Evolutionary conservation across 306 rosid species (phyloP).

Genomic region (Acacia crassicarpa): DNA sequence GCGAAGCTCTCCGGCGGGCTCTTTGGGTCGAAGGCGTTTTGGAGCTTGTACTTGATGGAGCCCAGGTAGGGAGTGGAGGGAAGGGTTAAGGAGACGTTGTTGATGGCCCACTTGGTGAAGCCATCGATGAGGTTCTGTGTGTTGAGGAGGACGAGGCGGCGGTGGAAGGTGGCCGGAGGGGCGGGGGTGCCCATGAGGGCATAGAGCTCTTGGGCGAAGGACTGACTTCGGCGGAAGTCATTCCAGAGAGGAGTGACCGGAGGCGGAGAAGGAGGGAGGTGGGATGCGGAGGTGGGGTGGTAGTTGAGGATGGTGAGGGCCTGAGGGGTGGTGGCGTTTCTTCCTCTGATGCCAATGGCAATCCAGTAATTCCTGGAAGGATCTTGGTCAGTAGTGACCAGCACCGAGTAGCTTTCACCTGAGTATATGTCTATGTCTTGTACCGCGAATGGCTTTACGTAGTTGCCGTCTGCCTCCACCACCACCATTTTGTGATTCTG

Average conservation of each 20-base stretch:
- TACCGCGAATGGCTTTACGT: slow-evolving; percentile 52
- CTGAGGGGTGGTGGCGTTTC: slow-evolving; percentile 55
- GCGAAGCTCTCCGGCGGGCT: slow-evolving; percentile 52
- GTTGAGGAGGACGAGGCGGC: slow-evolving; percentile 62
- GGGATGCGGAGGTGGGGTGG: slow-evolving; percentile 40
- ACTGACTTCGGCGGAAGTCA: slow-evolving; percentile 46
- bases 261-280: slow-evolving; percentile 45
- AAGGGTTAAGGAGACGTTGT: slow-evolving; percentile 54
- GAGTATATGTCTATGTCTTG: slow-evolving; percentile 69
- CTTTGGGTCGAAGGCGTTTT: slow-evolving; percentile 28
- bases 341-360: slow-evolving; percentile 56
- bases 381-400: slow-evolving; percentile 54
- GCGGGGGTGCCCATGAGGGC: slow-evolving; percentile 42
- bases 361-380: slow-evolving; percentile 63
- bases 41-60: slow-evolving; percentile 41
- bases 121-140: slow-evolving; percentile 62
- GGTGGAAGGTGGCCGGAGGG: slow-evolving; percentile 47
- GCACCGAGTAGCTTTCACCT: slow-evolving; percentile 42
- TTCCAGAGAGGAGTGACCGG: slow-evolving; percentile 60
- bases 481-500: slow-evolving; percentile 69
- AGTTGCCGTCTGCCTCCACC: slow-evolving; percentile 75
- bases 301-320: slow-evolving; percentile 61
- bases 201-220: slow-evolving; percentile 33
- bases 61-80: slow-evolving; percentile 65
- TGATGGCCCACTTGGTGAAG: slow-evolving; percentile 61